A percentile compares a stretch with the other conserved stretches of the same genome.
These are phyloP conservation scores for Sclerotinia nivalis DNA, from an alignment of 2,329 filamentous ascomycete genomes.

Conservation along the genomic window DNA sequence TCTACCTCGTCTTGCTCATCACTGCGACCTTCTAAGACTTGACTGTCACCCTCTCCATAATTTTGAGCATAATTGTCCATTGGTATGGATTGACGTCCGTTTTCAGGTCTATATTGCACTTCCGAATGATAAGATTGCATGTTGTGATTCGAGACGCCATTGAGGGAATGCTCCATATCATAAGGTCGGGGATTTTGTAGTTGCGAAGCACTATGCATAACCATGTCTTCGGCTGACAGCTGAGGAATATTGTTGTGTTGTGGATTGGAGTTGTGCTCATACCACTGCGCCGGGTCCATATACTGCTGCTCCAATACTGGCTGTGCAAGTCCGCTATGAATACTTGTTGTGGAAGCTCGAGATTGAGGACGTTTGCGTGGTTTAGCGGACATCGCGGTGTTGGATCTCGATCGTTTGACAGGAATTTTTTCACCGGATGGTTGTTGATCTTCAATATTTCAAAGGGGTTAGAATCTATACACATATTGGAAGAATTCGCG, in stretches of 20 bases:
- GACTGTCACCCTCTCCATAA: slow-evolving; percentile 59
- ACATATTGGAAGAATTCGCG: slow-evolving; percentile 6
- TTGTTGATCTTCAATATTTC: slow-evolving; percentile 35
- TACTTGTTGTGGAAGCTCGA: slow-evolving; percentile 51
- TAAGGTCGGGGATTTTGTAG: slow-evolving; percentile 54
- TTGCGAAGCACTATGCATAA: slow-evolving; percentile 58
- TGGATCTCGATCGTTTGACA: slow-evolving; percentile 48
- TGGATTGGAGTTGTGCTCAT: slow-evolving; percentile 37
- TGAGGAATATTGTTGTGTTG: slow-evolving; percentile 38
- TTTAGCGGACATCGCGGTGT: slow-evolving; percentile 47
- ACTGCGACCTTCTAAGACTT: slow-evolving; percentile 56
- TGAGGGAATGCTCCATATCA: slow-evolving; percentile 53
- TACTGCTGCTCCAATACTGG: slow-evolving; percentile 39
- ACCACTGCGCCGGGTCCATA: slow-evolving; percentile 39
- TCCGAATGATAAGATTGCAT: slow-evolving; percentile 48
- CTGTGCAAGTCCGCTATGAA: slow-evolving; percentile 43
- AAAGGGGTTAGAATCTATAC: slow-evolving; percentile 28
- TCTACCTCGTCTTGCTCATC: slow-evolving; percentile 61
- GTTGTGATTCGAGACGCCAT: slow-evolving; percentile 48
- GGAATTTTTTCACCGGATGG: slow-evolving; percentile 41
- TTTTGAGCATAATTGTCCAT: slow-evolving; percentile 55
- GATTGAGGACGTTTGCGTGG: slow-evolving; percentile 48
- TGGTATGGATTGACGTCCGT: slow-evolving; percentile 53
- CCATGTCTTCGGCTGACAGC: slow-evolving; percentile 60
- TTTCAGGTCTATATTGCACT: slow-evolving; percentile 41